Conservation (phyloP, 2,329 filamentous ascomycete genomes). For the Aspergillus luchuensis region DNA sequence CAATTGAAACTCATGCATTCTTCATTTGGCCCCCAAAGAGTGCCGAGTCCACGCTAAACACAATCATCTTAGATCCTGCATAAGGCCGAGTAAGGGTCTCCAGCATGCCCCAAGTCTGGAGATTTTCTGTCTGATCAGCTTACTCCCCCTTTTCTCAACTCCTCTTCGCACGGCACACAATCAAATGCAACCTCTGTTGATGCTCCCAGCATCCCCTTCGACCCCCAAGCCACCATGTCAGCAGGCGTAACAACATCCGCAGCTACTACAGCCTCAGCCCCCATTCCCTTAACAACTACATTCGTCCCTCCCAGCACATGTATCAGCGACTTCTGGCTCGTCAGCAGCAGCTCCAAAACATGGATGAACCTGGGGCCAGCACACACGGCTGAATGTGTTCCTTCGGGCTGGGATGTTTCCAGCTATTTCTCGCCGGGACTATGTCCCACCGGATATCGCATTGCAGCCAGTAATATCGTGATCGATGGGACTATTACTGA, state of each 20-base stretch:
- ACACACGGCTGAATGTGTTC: not conserved
- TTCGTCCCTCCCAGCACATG: not conserved
- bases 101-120: not conserved
- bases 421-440: not conserved
- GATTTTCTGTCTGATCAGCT: not conserved
- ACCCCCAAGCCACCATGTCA: not conserved
- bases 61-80: not conserved
- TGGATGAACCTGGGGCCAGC: conserved; percentile 2
- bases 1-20: not conserved
- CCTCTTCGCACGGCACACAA: not conserved
- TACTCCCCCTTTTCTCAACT: not conserved
- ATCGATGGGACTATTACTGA: not conserved
- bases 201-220: not conserved
- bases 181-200: not conserved
- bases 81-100: not conserved
- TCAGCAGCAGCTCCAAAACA: conserved; percentile 1
- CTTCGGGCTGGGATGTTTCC: not conserved
- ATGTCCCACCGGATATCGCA: not conserved
- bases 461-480: not conserved
- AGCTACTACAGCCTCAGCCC: not conserved
- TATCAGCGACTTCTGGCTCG: not conserved
- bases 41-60: not conserved
- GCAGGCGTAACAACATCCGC: not conserved
- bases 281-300: not conserved
- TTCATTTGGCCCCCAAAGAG: not conserved